Evolutionary conservation across 1,139 yeast genomes (phyloP).

Genomic region (Suhomyces chickasaworum): DNA sequence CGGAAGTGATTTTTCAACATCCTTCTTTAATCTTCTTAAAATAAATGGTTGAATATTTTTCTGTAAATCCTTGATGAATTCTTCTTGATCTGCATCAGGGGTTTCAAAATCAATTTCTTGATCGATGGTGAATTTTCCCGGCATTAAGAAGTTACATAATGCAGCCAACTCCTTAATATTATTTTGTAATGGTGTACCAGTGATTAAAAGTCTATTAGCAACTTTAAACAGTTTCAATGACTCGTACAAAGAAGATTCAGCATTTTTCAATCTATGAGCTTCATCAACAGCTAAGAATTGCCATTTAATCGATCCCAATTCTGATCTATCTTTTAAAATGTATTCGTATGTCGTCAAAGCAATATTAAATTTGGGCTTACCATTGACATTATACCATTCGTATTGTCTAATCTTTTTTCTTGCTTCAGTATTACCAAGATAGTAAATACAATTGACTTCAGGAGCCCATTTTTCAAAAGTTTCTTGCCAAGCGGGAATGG

Average conservation of each 20-base stretch:
- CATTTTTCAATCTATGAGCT: slow-evolving; percentile 94
- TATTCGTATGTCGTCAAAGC: slow-evolving; percentile 93
- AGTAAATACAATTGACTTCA: slow-evolving; percentile 87
- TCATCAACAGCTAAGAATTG: slow-evolving; percentile 97
- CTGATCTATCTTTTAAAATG: slow-evolving; percentile 81
- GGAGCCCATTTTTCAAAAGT: slow-evolving; percentile 98
- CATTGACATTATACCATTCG: slow-evolving; percentile 68
- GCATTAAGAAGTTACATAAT: slow-evolving; percentile 91
- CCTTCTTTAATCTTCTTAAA: slow-evolving; percentile 89
- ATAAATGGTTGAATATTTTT: slow-evolving; percentile 86
- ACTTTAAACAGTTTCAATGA: slow-evolving; percentile 81
- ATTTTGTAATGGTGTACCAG: slow-evolving; percentile 98
- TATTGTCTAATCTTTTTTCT: slow-evolving; percentile 79
- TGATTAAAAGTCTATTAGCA: slow-evolving; percentile 81
- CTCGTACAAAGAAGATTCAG: slow-evolving; percentile 91
- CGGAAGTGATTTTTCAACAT: slow-evolving; percentile 94
- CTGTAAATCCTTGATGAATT: slow-evolving; percentile 83
- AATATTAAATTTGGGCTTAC: slow-evolving; percentile 79
- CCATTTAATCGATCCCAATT: slow-evolving; percentile 86
- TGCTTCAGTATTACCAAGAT: slow-evolving; percentile 88
- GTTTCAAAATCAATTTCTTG: slow-evolving; percentile 92
- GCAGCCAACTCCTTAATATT: slow-evolving; percentile 96
- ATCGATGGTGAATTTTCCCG: slow-evolving; percentile 85
- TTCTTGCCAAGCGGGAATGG: slow-evolving; percentile 99
- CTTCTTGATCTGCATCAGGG: slow-evolving; percentile 84